These are phyloP conservation scores for Candida loeiensis DNA, from an alignment of 805 yeast species.

Conservation along the genomic window DNA sequence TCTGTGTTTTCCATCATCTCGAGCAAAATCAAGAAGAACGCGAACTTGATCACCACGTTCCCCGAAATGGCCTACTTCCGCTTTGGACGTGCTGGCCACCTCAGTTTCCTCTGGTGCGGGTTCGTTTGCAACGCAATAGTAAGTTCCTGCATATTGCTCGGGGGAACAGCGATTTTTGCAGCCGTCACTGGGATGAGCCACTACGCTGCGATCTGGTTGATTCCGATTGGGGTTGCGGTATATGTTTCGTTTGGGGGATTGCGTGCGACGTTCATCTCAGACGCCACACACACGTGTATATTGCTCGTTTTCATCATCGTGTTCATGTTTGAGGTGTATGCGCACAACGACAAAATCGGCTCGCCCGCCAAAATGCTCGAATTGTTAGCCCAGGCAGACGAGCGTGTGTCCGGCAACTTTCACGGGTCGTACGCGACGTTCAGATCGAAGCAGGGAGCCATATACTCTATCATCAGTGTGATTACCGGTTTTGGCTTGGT, in stretches of 20 bases:
- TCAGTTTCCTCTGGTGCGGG: conserved; percentile 23
- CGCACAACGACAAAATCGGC: conserved; percentile 19
- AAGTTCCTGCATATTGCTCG: conserved; percentile 20
- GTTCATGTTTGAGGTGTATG: conserved; percentile 19
- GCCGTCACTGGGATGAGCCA: conserved; percentile 14
- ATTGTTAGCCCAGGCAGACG: conserved; percentile 14
- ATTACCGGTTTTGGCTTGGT: conserved; percentile 24
- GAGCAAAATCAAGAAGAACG: conserved; percentile 27
- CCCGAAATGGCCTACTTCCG: conserved; percentile 23
- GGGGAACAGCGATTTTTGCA: conserved; percentile 16
- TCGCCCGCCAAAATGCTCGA: conserved; percentile 25
- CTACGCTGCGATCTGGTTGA: conserved; percentile 18
- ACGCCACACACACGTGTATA: conserved; percentile 25
- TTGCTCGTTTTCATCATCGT: conserved; percentile 19
- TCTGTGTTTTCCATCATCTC: conserved; percentile 35
- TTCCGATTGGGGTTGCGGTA: conserved; percentile 23
- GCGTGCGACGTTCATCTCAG: conserved; percentile 25
- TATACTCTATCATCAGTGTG: conserved; percentile 19
- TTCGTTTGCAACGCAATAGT: conserved; percentile 21
- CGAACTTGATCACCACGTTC: conserved; percentile 33
- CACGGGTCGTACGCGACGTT: conserved; percentile 17
- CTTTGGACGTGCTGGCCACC: conserved; percentile 27
- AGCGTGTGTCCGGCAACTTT: conserved; percentile 15
- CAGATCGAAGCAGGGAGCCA: conserved; percentile 19
- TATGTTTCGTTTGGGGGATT: conserved; percentile 25